These are phyloP conservation scores for Leccinum pellstonianum DNA, from an alignment of 768 basidiomycete species.

Conservation along the genomic window DNA sequence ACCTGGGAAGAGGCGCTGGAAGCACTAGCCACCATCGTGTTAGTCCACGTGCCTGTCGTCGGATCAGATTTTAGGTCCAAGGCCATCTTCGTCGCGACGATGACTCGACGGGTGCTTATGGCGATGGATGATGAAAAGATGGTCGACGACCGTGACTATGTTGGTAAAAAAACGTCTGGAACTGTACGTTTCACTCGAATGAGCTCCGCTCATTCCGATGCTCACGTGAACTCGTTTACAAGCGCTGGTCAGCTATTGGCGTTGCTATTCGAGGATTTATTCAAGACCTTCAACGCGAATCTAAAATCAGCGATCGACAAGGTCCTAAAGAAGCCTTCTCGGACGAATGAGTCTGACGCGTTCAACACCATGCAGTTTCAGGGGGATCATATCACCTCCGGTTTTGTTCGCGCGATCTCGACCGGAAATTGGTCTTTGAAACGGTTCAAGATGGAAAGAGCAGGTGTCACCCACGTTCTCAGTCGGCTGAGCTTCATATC, in stretches of 20 bases:
- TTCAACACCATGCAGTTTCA: slow-evolving; percentile 93
- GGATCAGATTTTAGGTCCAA: slow-evolving; percentile 90
- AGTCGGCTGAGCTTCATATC: slow-evolving; percentile 95
- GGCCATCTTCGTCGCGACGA: slow-evolving; percentile 95
- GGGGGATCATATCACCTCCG: slow-evolving; percentile 93
- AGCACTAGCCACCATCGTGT: slow-evolving; percentile 94
- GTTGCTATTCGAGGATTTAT: slow-evolving; percentile 94
- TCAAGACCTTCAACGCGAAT: slow-evolving; percentile 97
- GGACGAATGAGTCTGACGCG: slow-evolving; percentile 93
- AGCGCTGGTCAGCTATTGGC: slow-evolving; percentile 96
- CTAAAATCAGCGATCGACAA: slow-evolving; percentile 96
- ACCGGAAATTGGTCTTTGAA: slow-evolving; percentile 99
- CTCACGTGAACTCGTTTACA: slow-evolving; percentile 30
- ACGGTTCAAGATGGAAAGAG: slow-evolving; percentile 99
- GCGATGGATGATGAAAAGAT: slow-evolving; percentile 95
- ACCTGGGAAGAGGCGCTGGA: slow-evolving; percentile 95
- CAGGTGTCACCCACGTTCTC: slow-evolving; percentile 97
- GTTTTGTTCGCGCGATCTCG: slow-evolving; percentile 95
- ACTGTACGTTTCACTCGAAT: slow-evolving; percentile 58
- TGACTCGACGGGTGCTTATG: slow-evolving; percentile 95
- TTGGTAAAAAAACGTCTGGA: slow-evolving; percentile 89
- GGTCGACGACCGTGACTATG: slow-evolving; percentile 98
- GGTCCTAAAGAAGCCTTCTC: slow-evolving; percentile 92
- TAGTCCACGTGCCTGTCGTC: slow-evolving; percentile 92
- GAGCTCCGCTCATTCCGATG: slow-evolving; percentile 3